A percentile compares a stretch with the other conserved stretches of the same genome.
Conservation (phyloP, 2,329 filamentous ascomycete genomes). For the Pseudocercospora fuligena region DNA sequence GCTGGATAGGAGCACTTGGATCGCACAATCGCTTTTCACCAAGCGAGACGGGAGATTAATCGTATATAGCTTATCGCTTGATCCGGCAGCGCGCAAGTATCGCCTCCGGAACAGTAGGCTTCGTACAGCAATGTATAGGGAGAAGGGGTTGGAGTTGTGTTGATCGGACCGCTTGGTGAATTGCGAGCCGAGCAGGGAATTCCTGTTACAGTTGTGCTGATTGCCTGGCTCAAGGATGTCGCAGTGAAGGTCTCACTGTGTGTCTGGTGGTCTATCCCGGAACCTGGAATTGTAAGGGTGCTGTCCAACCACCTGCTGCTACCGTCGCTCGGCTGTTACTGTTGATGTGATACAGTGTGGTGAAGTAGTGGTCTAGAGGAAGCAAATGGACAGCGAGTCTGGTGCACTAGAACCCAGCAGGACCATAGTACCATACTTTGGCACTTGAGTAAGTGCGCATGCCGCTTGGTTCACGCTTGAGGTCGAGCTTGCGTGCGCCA, state of each 20-base stretch:
- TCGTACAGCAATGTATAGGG: not conserved
- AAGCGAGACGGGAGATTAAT: not conserved
- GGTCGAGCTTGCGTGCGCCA: slow-evolving; percentile 11
- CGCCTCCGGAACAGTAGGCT: not conserved
- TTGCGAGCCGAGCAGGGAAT: slow-evolving; percentile 16
- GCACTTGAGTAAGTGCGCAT: not conserved
- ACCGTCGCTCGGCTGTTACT: not conserved
- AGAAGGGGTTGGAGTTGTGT: not conserved
- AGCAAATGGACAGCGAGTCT: not conserved
- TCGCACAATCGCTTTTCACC: not conserved
- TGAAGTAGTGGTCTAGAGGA: not conserved
- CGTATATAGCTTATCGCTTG: slow-evolving; percentile 1
- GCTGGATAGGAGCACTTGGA: not conserved
- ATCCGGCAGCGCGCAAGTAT: not conserved
- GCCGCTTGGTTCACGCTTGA: not conserved
- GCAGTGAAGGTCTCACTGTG: slow-evolving; percentile 8
- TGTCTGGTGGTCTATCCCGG: slow-evolving; percentile 2
- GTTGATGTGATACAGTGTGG: not conserved
- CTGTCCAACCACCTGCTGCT: slow-evolving; percentile 2
- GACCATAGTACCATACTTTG: not conserved
- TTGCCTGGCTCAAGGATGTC: slow-evolving; percentile 2
- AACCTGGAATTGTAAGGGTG: not conserved
- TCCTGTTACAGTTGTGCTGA: not conserved
- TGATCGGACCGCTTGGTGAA: slow-evolving; percentile 11
- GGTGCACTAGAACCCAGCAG: not conserved